Evolutionary conservation across 2,329 filamentous ascomycete species (phyloP), one percentile per base, ranked within the genome.

Genomic region (Celoporthe dispersa): DNA sequence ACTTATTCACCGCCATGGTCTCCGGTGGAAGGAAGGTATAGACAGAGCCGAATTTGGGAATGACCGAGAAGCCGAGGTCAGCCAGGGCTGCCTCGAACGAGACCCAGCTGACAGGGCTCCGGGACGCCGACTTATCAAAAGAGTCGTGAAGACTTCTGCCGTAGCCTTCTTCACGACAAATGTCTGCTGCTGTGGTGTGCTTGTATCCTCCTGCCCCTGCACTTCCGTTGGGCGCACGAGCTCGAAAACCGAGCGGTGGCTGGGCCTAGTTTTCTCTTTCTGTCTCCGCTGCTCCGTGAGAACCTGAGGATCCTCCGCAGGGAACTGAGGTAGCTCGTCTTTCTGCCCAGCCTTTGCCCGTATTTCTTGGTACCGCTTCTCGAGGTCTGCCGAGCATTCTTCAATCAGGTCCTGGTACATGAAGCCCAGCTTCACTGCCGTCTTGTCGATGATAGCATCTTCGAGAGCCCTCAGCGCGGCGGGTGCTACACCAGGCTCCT

Each of bases 201-300:
- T 7, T 2, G 6, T 4, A 4, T 62, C 33, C n/a, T 31, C 35
- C 12, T 41, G 41, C 16, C 28, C 25, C n/a, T 22, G 35, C 4
- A 4, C 8, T 41, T 73, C 51, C 0, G 44, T 7, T 0, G 63
- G 37, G 4, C 76, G 71, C 7, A 71, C 68, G 62, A 80, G 78
- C 1, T 79, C 77, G 63, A 80, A 81, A 0, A 75, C 66, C 0
- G 80, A 82, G 0, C 79, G 78, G 35, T 81, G 74, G 0, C 75
- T 68, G 3, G 79, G 81, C 0, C 83, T 80, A 0, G 83, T 84
- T 76, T 84, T 86, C 59, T 82, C 77, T 70, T 85, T 86, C 55
- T 80, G 69, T 31, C 74, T 78, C 33, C 79, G 79, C 59, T 80
- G 74, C 68, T 82, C 75, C 1, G 82, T 70, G 12, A 69, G 72